Base-by-base conservation (phyloP, 179 eudicot species). In the Beta lomatogona region DNA sequence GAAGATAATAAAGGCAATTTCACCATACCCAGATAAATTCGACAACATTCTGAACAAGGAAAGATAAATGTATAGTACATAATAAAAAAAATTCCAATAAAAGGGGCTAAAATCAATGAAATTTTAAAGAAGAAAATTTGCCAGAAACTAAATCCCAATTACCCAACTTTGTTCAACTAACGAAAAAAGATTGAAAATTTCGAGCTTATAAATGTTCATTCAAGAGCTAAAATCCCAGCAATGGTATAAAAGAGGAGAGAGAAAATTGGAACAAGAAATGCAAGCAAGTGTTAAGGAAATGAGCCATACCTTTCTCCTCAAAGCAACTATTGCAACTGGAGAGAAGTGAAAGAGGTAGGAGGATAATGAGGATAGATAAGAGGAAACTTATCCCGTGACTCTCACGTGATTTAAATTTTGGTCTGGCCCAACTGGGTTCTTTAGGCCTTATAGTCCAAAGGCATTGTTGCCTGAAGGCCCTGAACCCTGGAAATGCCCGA, bases 331-430 rank as follows among this genome's bases (percentile, higher is more conserved):
- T 14, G 57, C 22, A n/a, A 55, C 8, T 18, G 67, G 46, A 22
- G 61, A 53, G 65, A 28, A 41, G 46, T 25, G 81, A 68, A 19
- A 46, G 28, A 53, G 53, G 65, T 45, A 50, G 22, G 25, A 41
- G 72, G 83, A 75, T 79, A 80, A 79, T 73, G 83, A 75, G 41
- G 71, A 79, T 75, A 80, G 80, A 80, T 75, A 80, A 80, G 83
- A 55, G 70, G 28, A 21, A 21, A 12, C 14, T 50, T 60, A 22
- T 75, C 82, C 44, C 82, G 82, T 83, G 85, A 13, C 44, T 73
- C 12, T 73, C 85, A 83, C 79, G 82, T 79, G 86, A 11, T 65
- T 72, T 1, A 6, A 48, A 48, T 16, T 11, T 54, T 66, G 75
- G 59, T 15, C 46, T 73, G 69, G 82, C 59, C 61, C 66, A 3